These are phyloP conservation scores for Gigaspora rosea DNA, from an alignment of 192 early-diverging fungal genomes.

Conservation along the genomic window DNA sequence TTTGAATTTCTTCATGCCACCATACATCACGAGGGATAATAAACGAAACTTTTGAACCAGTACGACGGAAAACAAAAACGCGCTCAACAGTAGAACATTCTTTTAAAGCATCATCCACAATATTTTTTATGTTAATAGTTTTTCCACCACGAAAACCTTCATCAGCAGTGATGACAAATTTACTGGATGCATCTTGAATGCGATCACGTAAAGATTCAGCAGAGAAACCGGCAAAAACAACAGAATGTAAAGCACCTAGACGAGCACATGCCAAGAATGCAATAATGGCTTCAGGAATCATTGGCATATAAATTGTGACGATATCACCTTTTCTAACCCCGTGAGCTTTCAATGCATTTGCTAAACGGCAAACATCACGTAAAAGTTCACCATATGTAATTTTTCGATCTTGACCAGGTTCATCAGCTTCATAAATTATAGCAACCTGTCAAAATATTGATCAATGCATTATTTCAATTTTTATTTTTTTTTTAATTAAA, in stretches of 20 bases:
- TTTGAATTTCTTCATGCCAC: conserved; percentile 90
- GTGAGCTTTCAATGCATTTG: conserved; percentile 78
- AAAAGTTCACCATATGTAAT: conserved; percentile 87
- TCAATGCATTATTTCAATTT: too few relatives aligned
- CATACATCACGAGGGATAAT: conserved; percentile 78
- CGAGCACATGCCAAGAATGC: conserved; percentile 96
- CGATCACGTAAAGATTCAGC: conserved; percentile 91
- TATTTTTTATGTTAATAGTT: conserved; percentile 30
- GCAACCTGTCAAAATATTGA: conserved; percentile 53
- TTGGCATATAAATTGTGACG: conserved; percentile 97
- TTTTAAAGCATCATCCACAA: conserved; percentile 88
- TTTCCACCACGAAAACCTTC: too few relatives aligned
- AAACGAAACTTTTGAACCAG: conserved; percentile 83
- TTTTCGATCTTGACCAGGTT: conserved; percentile 73
- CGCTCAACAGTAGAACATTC: conserved; percentile 77
- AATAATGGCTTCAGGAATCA: conserved; percentile 90
- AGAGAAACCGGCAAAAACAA: conserved; percentile 97
- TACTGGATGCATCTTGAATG: conserved; percentile 61
- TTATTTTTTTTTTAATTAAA: conserved; percentile 26
- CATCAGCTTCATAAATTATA: conserved; percentile 89
- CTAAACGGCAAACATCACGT: conserved; percentile 78
- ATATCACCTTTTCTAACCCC: conserved; percentile 90
- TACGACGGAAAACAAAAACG: conserved; percentile 90
- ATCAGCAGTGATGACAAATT: too few relatives aligned
- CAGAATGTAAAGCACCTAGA: conserved; percentile 89